phyloP scores from a whole-genome alignment of 805 yeast genomes.

The Torulaspora franciscae region DNA sequence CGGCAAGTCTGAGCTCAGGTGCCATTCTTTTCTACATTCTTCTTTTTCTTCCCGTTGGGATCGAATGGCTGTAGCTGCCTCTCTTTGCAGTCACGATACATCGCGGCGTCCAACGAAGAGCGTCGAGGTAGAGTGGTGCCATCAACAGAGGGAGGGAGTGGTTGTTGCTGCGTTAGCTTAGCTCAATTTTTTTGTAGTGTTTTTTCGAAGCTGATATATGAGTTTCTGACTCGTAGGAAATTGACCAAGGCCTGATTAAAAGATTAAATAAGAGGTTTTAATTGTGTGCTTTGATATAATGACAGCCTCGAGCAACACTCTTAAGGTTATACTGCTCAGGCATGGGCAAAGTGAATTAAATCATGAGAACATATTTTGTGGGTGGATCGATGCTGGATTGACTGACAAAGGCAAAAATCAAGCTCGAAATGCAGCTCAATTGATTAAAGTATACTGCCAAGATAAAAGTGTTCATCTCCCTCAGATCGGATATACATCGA shows the following conservation, averaged over 20 bases:
- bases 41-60: background rate
- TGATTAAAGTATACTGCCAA: constrained; percentile 43
- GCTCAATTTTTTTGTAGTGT: background rate
- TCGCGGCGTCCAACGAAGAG: constrained; percentile 4
- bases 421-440: constrained; percentile 59
- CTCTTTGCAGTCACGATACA: constrained; percentile 5
- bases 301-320: constrained; percentile 20
- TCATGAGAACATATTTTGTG: constrained; percentile 70
- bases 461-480: constrained; percentile 36
- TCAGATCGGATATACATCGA: constrained; percentile 63
- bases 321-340: constrained; percentile 47
- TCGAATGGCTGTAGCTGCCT: constrained; percentile 1
- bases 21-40: background rate
- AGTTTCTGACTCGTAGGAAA: background rate
- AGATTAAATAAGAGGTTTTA: background rate
- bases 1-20: constrained; percentile 37
- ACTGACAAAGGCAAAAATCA: constrained; percentile 64
- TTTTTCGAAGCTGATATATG: background rate
- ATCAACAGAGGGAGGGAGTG: background rate
- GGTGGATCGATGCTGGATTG: constrained; percentile 76
- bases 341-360: constrained; percentile 85
- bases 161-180: background rate
- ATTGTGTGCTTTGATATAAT: constrained; percentile 5
- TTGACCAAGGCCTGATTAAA: background rate
- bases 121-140: background rate